phyloP scores from a whole-genome alignment of 108 stramenopile genomes.

The Craspedostauros australis region DNA sequence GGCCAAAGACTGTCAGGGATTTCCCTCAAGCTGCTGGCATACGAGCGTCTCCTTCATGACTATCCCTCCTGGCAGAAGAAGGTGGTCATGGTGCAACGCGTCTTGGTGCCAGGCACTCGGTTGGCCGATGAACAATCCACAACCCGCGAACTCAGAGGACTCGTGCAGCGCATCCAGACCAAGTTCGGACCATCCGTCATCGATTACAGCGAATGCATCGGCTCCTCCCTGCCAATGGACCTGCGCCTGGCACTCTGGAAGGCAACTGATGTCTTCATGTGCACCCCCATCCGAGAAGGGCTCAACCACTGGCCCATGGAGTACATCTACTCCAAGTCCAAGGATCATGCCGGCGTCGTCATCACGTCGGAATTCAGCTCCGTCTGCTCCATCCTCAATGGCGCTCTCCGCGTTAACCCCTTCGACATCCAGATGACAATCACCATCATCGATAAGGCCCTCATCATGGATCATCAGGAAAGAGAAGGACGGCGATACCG shows the following conservation, averaged over 20 bases:
- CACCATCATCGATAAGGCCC: constrained; percentile 87
- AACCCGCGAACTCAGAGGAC: constrained; percentile 53
- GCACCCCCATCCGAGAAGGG: constrained; percentile 93
- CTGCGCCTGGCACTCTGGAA: constrained; percentile 86
- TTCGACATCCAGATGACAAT: constrained; percentile 89
- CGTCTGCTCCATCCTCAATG: constrained; percentile 92
- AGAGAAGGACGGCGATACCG: constrained; percentile 86
- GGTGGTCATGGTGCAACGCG: constrained; percentile 93
- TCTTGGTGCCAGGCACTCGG: constrained; percentile 75
- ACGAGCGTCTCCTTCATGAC: constrained; percentile 88
- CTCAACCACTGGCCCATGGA: constrained; percentile 96
- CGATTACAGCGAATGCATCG: constrained; percentile 84
- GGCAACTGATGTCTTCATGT: constrained; percentile 81
- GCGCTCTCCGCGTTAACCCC: constrained; percentile 96
- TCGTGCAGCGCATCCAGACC: constrained; percentile 76
- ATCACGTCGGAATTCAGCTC: constrained; percentile 97
- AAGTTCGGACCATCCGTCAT: constrained; percentile 81
- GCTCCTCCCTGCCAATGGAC: constrained; percentile 66
- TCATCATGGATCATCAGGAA: constrained; percentile 81
- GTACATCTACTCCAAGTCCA: constrained; percentile 86
- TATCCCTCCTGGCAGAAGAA: constrained; percentile 84
- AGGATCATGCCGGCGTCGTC: constrained; percentile 85
- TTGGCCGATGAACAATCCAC: constrained; percentile 85
- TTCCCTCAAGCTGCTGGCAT: constrained; percentile 92
- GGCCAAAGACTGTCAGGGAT: constrained; percentile 92